Conservation (phyloP, 164 flowering plant genomes). For the Stephania japonica region DNA sequence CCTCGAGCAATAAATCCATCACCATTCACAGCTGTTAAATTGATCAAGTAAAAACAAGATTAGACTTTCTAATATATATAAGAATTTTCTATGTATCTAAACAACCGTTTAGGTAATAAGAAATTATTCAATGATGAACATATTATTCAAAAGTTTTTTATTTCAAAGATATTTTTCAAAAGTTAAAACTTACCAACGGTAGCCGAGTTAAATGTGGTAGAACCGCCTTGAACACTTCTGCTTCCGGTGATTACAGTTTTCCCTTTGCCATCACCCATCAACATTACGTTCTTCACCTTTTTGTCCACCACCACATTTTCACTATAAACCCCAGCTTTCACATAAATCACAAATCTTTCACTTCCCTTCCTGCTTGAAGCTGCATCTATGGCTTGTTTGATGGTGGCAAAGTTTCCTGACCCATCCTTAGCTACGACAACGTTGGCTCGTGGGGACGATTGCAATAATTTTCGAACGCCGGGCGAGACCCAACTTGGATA, state of each 20-base stretch:
- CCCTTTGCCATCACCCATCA: slow-evolving; percentile 51
- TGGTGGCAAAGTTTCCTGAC: slow-evolving; percentile 28
- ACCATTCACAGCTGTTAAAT: slow-evolving; percentile 21
- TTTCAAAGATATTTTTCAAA: too few species aligned
- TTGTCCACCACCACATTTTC: background rate
- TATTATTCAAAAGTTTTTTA: too few species aligned
- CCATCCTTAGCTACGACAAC: slow-evolving; percentile 32
- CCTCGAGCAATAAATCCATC: slow-evolving; percentile 38
- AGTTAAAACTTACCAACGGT: slow-evolving; percentile 42
- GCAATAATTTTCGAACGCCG: background rate
- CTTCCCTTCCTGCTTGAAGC: slow-evolving; percentile 16
- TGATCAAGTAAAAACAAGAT: background rate
- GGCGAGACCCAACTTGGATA: background rate
- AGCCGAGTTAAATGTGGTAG: slow-evolving; percentile 49
- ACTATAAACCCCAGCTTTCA: background rate
- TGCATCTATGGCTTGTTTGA: slow-evolving; percentile 31
- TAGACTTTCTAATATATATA: background rate
- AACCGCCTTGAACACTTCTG: slow-evolving; percentile 42
- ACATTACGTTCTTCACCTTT: slow-evolving; percentile 31
- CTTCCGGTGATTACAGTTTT: slow-evolving; percentile 50
- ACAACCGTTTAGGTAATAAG: too few species aligned
- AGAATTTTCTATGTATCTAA: background rate
- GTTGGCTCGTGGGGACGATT: background rate
- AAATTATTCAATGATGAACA: too few species aligned
- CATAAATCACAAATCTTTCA: background rate